phyloP scores from a whole-genome alignment of 176 grass and related monocot species.

The Poa pratensis region DNA sequence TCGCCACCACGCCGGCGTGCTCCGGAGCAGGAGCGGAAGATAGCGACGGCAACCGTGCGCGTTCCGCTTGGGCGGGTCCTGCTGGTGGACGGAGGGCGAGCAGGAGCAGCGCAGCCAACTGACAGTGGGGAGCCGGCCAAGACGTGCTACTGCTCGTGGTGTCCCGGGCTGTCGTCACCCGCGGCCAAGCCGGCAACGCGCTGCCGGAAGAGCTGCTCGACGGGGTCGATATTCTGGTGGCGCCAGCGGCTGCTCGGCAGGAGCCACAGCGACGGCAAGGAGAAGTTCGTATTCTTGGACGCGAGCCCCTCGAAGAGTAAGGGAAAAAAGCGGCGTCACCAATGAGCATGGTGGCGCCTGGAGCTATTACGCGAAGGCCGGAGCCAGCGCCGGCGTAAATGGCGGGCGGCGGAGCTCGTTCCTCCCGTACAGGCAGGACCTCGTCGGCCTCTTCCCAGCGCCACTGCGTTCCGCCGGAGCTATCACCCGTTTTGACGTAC shows the following conservation, averaged over 20 bases:
- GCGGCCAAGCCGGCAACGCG: background rate
- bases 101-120: background rate
- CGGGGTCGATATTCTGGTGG: slow-evolving; percentile 78
- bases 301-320: slow-evolving; percentile 5
- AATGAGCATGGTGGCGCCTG: background rate
- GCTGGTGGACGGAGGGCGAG: slow-evolving; percentile 47
- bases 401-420: slow-evolving; percentile 50
- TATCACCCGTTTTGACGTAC: slow-evolving; percentile 55
- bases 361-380: slow-evolving; percentile 44
- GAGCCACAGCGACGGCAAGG: slow-evolving; percentile 88
- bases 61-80: slow-evolving; percentile 54
- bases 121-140: slow-evolving; percentile 33
- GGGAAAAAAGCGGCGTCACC: background rate
- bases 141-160: slow-evolving; percentile 46
- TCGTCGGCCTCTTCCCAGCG: slow-evolving; percentile 64
- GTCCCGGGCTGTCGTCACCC: slow-evolving; percentile 21
- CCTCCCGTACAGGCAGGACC: slow-evolving; percentile 65
- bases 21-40: slow-evolving; percentile 19
- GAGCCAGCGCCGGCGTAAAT: background rate
- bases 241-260: slow-evolving; percentile 53
- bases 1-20: slow-evolving; percentile 36
- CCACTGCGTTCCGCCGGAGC: slow-evolving; percentile 51
- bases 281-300: slow-evolving; percentile 75
- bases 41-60: slow-evolving; percentile 20
- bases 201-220: slow-evolving; percentile 71